Base-by-base conservation (phyloP, 2,329 filamentous ascomycete species). In the Cladosporium velox region DNA sequence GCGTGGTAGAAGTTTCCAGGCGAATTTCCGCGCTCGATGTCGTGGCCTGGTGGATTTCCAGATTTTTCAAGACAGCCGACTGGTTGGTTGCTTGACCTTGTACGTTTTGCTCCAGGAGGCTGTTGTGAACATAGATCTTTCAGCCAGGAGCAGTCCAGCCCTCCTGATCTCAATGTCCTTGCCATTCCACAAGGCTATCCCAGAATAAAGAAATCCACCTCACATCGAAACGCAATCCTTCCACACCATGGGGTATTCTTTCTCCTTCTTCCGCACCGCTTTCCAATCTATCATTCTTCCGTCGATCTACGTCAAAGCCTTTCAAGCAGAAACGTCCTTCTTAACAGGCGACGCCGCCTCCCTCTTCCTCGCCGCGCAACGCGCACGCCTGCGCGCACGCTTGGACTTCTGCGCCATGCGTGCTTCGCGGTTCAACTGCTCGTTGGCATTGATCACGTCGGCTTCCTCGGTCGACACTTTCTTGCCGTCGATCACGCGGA, bases 341-440 rank as follows among this genome's bases (percentile, higher is more conserved):
- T 64, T 64, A 7, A 57, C 61, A 34, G 61, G 61, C 15, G 51
- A 57, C 6, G 34, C 34, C 21, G 21, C 21, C 49, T 64, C 61
- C 35, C 61, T 55, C 35, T 54, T 64, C 26, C 61, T 28, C 21
- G 61, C 61, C 3, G 61, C 61, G 24, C 32, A 47, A 18, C 61
- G 55, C 34, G 61, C 61, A 24, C 61, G 32, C 28, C 61, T 64
- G 10, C 61, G 51, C 26, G 49, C 51, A 14, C 61, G 54, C 61
- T 64, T 64, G 6, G 35, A 47, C 61, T 64, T 64, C 35, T 64
- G 61, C 26, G 61, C 61, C 61, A 64, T 64, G 24, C 26, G 55
- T 8, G 51, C 49, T 28, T 64, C 61, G 34, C 61, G 34, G 26
- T 41, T 55, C 34, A 64, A 26, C 35, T 64, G 61, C 51, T 64